Evolutionary conservation across 305 asterid genomes (phyloP).

Genomic region (Fraxinus dipetala): DNA sequence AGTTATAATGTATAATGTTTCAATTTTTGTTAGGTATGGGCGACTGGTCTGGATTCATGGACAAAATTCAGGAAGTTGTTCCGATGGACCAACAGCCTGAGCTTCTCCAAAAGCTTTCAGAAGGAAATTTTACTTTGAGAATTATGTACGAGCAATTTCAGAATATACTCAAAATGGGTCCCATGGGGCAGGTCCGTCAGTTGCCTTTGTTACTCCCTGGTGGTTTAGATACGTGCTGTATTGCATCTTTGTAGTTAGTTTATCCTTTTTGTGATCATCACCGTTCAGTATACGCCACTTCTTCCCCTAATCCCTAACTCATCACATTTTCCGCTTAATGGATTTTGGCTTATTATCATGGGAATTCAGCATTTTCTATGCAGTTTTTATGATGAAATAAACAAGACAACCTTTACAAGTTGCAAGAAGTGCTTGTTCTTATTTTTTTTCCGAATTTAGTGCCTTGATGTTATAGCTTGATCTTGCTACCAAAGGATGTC

Average conservation of each 20-base stretch:
- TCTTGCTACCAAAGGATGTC: background rate
- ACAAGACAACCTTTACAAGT: conserved; percentile 2
- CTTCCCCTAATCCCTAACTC: background rate
- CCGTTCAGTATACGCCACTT: background rate
- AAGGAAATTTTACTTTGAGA: conserved; percentile 87
- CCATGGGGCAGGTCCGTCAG: conserved; percentile 92
- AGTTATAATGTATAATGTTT: background rate
- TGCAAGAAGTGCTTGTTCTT: background rate
- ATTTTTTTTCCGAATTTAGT: background rate
- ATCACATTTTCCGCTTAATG: background rate
- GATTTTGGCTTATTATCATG: background rate
- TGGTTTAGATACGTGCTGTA: conserved; percentile 6
- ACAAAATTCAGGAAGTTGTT: conserved; percentile 90
- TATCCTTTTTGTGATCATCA: background rate
- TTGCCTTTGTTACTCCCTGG: conserved; percentile 11
- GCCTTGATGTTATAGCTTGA: conserved; percentile 1
- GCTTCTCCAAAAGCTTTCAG: conserved; percentile 89
- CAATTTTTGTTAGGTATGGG: conserved; percentile 64
- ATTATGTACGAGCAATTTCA: conserved; percentile 94
- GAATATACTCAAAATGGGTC: conserved; percentile 91
- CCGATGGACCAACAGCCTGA: conserved; percentile 98
- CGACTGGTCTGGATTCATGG: conserved; percentile 97
- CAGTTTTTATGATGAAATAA: background rate
- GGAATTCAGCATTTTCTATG: background rate
- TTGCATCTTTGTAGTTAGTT: conserved; percentile 7